A percentile compares a stretch with the other conserved stretches of the same genome.
Evolutionary conservation across 441 rosid species (phyloP).

Genomic region (Mallotus japonicus): DNA sequence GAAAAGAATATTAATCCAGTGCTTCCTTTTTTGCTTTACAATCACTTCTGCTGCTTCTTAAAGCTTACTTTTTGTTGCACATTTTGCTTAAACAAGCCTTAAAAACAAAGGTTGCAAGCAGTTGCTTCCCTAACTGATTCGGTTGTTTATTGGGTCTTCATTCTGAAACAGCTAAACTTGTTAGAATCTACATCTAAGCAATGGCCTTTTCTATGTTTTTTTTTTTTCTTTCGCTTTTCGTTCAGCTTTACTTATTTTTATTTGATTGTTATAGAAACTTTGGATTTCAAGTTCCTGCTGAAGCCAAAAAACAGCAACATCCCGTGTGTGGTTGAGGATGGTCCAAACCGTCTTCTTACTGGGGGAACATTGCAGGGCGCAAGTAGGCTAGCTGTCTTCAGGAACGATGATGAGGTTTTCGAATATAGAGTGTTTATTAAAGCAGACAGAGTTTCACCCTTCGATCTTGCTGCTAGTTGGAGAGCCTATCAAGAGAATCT

Average conservation of each 20-base stretch:
- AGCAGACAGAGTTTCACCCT: slow-evolving; percentile 90
- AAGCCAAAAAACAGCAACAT: slow-evolving; percentile 66
- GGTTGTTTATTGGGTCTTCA: too few relatives aligned
- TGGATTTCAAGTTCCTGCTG: slow-evolving; percentile 96
- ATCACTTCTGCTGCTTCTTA: too few relatives aligned
- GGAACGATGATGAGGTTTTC: slow-evolving; percentile 66
- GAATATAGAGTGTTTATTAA: slow-evolving; percentile 76
- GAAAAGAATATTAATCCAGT: too few relatives aligned
- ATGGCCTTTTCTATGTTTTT: too few relatives aligned
- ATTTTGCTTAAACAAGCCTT: too few relatives aligned
- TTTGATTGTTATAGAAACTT: slow-evolving; percentile 55
- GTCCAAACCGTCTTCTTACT: slow-evolving; percentile 67
- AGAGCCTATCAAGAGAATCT: slow-evolving; percentile 90
- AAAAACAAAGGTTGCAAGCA: too few relatives aligned
- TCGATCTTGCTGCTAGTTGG: slow-evolving; percentile 99
- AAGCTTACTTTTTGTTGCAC: too few relatives aligned
- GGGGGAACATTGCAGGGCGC: slow-evolving; percentile 86
- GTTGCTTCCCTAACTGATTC: too few relatives aligned
- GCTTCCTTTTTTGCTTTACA: too few relatives aligned
- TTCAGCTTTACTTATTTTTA: neutral
- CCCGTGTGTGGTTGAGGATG: slow-evolving; percentile 88
- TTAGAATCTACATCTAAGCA: too few relatives aligned
- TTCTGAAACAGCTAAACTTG: too few relatives aligned
- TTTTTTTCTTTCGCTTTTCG: too few relatives aligned
- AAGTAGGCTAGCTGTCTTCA: slow-evolving; percentile 68